Base-by-base conservation (phyloP, 306 rosid genomes). In the Erythrophleum fordii region DNA sequence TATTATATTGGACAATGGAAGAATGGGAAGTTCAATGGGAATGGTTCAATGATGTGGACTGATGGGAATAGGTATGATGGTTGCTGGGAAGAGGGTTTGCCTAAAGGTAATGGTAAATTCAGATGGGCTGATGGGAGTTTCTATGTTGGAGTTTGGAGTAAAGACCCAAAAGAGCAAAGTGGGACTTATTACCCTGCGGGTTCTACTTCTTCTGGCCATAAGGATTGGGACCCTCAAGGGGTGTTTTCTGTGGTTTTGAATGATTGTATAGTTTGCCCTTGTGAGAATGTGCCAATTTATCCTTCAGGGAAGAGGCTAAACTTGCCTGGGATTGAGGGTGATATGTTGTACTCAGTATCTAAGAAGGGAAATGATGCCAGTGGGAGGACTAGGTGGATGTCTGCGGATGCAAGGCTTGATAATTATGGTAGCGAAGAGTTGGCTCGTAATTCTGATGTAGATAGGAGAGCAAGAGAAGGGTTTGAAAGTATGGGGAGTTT, bases 1-100 rank as follows among this genome's bases (percentile, higher is more conserved):
- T 89, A 85, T 77, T 96, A 93, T 67, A 82, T 85, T 37, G 99
- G 99, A 0, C 97, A 92, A 23, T 96, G 97, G 97, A 88, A 60
- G 74, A 83, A 78, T 75, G 97, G 98, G 14, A 53, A 80, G 86
- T 85, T 92, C 52, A 45, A 78, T 83, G 99, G 99, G 48, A 88
- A 81, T 80, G 99, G 98, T 12, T 86, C 93, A 41, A 69, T 96
- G 91, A 76, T 92, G 84, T 92, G 92, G 97, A 75, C 23, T 75
- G 88, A 89, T 84, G 97, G 96, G 62, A 90, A 89, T 68, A 85
- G 96, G 58, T 93, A 78, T 78, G 99, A 95, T 80, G 99, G 99
- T 48, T 85, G 26, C 75, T 95, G 99, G 99, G 98, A 93, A 76
- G 92, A 85, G 6, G 95, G 95, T 9, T 77, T 88, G 14, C 98